Base-by-base conservation (phyloP, 352 stramenopile genomes). In the Aphanomyces invadans region DNA sequence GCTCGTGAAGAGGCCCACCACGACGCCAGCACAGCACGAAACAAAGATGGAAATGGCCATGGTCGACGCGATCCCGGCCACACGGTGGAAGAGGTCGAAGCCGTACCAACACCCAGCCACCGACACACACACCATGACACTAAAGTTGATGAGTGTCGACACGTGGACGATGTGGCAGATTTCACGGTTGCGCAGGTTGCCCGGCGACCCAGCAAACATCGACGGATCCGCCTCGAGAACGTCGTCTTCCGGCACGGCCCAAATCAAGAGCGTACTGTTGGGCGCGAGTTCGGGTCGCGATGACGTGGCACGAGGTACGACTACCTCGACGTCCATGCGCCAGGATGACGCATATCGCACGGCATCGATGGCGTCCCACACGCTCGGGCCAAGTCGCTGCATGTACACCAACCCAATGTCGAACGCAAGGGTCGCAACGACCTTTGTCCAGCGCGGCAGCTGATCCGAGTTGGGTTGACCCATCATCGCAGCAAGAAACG, bases 1-100 rank as follows among this genome's bases (percentile, higher is more conserved):
- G 52, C 83, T 89, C 7, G 81, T 88, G 28, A 90, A 55, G 48
- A 90, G 88, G 17, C 83, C 83, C 36, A 86, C 70, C 4, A 70
- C 29, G 1, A 28, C 29, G 29, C 49, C 49, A 29, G 21, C 25
- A n/a, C 49, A 57, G 21, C 15, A 28, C 49, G 49, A 7, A 28
- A 57, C 21, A 32, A 57, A 57, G 25, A 32, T 5, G 25, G 49
- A 21, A 28, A 57, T 29, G 11, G 29, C 29, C 12, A 57, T 5
- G 29, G 19, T 7, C 7, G 49, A 10, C 4, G 7, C 25, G 29
- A 32, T n/a, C 11, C 49, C 49, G 29, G 49, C 7, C 21, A 57
- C 15, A 7, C 49, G 49, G 19, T 21, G 29, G 29, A 57, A 26
- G 19, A 57, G 49, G 12, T 19, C 9, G 25, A 5, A 39, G 49